These are phyloP conservation scores for Gracilaria domingensis DNA, from an alignment of 23 red algal species.

Conservation along the genomic window DNA sequence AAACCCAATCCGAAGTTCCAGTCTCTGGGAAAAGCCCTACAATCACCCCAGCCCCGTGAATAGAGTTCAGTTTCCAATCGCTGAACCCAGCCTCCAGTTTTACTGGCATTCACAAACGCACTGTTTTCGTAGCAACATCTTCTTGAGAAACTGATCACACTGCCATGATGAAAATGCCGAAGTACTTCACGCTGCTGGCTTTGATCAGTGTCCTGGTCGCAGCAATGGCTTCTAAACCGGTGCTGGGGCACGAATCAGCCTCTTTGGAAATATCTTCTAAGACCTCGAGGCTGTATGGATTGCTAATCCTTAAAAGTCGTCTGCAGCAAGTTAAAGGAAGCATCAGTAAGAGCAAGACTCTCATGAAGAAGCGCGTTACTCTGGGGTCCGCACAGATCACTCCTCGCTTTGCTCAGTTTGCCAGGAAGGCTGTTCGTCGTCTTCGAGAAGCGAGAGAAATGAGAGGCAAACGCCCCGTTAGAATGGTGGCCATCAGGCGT, in stretches of 20 bases:
- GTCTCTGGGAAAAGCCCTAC: no score
- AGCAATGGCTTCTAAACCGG: background rate
- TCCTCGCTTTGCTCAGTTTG: background rate
- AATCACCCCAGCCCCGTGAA: no score
- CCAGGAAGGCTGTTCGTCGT: background rate
- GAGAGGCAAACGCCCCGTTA: background rate
- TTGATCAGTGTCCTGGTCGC: background rate
- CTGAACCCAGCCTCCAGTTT: no score
- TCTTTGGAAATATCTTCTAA: background rate
- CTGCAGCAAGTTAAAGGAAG: slow-evolving; percentile 8
- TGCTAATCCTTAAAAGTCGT: background rate
- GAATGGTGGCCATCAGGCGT: background rate
- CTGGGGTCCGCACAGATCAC: background rate
- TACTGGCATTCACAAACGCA: no score
- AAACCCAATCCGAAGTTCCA: no score
- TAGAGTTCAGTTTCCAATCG: no score
- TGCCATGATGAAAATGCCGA: slow-evolving; percentile 18
- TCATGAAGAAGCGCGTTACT: background rate
- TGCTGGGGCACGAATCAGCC: background rate
- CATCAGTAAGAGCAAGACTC: background rate
- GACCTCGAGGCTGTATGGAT: background rate
- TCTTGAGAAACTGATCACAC: no score
- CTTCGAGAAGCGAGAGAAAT: background rate
- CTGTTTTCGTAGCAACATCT: no score
- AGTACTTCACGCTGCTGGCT: slow-evolving; percentile 6